Conservation (phyloP, 1,284 basidiomycete species). For the Sphagnurus paluster region DNA sequence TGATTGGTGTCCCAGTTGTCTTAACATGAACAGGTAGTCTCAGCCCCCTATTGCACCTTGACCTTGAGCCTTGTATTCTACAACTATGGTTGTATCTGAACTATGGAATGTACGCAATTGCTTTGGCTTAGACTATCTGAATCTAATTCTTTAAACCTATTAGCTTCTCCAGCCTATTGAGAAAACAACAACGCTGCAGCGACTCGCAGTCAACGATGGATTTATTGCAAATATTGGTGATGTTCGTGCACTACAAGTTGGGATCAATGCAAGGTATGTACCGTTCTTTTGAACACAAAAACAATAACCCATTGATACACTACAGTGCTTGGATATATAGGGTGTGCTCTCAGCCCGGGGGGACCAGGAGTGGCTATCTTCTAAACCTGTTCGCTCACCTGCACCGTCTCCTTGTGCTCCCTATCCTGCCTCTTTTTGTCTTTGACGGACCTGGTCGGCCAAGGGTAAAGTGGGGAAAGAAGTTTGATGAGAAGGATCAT, state of each 20-base stretch:
- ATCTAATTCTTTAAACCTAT: too few relatives aligned
- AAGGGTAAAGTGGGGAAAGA: slow-evolving; percentile 9
- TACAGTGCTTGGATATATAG: slow-evolving; percentile 17
- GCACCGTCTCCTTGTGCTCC: slow-evolving; percentile 7
- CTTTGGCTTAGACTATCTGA: too few relatives aligned
- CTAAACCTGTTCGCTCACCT: slow-evolving; percentile 12
- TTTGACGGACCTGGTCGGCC: slow-evolving; percentile 16
- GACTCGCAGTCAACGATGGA: slow-evolving; percentile 13
- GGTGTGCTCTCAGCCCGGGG: too few relatives aligned
- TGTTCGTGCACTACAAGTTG: slow-evolving; percentile 8
- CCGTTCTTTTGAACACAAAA: not conserved
- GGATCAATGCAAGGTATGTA: slow-evolving; percentile 19
- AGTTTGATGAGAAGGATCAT: slow-evolving; percentile 7
- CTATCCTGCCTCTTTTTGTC: slow-evolving; percentile 16
- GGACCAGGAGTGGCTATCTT: slow-evolving; percentile 13
- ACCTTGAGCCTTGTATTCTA: too few relatives aligned
- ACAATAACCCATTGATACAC: not conserved
- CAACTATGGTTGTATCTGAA: too few relatives aligned
- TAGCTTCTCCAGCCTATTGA: too few relatives aligned
- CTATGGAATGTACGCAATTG: too few relatives aligned
- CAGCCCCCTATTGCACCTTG: too few relatives aligned
- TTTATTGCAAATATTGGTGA: slow-evolving; percentile 12
- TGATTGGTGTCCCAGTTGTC: too few relatives aligned
- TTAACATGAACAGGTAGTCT: too few relatives aligned
- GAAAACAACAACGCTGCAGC: slow-evolving; percentile 6